Evolutionary conservation across 345 rosid genomes (phyloP), one percentile per base, ranked within the genome.

Genomic region (Sisymbrium altissimum): DNA sequence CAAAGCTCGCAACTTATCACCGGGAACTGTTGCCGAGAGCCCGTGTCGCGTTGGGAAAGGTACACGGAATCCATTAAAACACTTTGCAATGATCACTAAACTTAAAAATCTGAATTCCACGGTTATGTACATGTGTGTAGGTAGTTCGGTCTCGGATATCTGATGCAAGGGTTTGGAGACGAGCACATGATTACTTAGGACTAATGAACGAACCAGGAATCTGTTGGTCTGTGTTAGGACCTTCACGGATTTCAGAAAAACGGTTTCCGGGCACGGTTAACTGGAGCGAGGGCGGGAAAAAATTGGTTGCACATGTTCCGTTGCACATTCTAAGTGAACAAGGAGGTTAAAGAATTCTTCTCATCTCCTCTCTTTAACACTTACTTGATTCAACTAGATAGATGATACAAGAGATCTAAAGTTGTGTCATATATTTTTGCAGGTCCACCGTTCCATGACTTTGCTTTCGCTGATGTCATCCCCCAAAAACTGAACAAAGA

Each of bases 31-130:
- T 92, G 67, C 99, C 97, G 15, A 86, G 97, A 80, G 97, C 99
- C 7, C 92, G 97, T 55, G 99, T 92, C n/a, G 88, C 97, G 68
- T 78, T 95, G 79, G 99, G 92, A 78, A 95, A 95, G 97, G 97
- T 88, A 13, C 57, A 6, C 14, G 3, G 63, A 12, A 53, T 59
- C 46, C 38, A 46, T 2, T 57, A 8, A 63, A 2, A 8, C 55
- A 5, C 17, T 61, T 5, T 13, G 18, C 23, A 62, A 30, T 52
- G 70, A 13, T 40, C 44, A 27, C 4, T 14, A 4, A 30, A 4
- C 65, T 55, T 55, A 2, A 15, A 43, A 12, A 60, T 25, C 17
- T 48, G n/a, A n/a, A 3, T 30, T 53, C 27, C 46, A 29, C 7
- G 49, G 8, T 45, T 17, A 35, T 65, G 35, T 49, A 23, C 13